Conservation (phyloP, 352 stramenopile genomes). For the Globisporangium takayamanum region DNA sequence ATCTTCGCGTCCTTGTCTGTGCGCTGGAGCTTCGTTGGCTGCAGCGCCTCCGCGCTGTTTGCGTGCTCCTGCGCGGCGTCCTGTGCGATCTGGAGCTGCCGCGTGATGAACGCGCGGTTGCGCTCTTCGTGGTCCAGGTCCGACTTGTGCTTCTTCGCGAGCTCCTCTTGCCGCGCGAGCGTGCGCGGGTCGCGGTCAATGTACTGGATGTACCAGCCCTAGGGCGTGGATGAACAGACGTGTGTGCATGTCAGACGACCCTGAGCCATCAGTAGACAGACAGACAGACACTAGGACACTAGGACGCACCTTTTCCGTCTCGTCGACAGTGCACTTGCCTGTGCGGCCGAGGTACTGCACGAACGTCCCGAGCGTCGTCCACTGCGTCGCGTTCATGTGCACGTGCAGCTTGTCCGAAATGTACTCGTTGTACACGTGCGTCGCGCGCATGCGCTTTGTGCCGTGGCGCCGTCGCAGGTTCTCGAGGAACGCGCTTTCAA, state of each 20-base stretch:
- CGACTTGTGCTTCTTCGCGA: constrained; percentile 83
- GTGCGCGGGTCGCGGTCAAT: constrained; percentile 92
- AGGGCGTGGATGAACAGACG: not conserved
- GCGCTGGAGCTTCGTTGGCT: constrained; percentile 57
- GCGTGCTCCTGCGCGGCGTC: constrained; percentile 23
- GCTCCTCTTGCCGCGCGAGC: constrained; percentile 84
- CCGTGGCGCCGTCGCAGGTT: constrained; percentile 92
- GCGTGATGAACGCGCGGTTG: constrained; percentile 66
- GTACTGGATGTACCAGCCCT: constrained; percentile 95
- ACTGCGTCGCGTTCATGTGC: constrained; percentile 99
- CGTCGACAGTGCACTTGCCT: constrained; percentile 95
- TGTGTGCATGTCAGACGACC: not conserved
- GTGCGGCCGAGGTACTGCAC: constrained; percentile 98
- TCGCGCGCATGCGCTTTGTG: constrained; percentile 95
- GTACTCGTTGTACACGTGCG: constrained; percentile 98
- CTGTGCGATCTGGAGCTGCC: constrained; percentile 64
- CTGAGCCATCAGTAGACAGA: no score
- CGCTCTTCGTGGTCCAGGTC: constrained; percentile 89
- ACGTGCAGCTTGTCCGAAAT: constrained; percentile 98
- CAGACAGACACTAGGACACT: no score
- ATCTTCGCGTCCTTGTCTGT: constrained; percentile 42
- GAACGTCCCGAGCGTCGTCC: constrained; percentile 95
- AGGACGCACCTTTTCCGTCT: constrained; percentile 90
- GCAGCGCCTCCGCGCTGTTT: constrained; percentile 20
- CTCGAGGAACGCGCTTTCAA: constrained; percentile 95